Evolutionary conservation across 2,329 filamentous ascomycete genomes (phyloP), one percentile per base, ranked within the genome.

Genomic region (Macroventuria anomochaeta): DNA sequence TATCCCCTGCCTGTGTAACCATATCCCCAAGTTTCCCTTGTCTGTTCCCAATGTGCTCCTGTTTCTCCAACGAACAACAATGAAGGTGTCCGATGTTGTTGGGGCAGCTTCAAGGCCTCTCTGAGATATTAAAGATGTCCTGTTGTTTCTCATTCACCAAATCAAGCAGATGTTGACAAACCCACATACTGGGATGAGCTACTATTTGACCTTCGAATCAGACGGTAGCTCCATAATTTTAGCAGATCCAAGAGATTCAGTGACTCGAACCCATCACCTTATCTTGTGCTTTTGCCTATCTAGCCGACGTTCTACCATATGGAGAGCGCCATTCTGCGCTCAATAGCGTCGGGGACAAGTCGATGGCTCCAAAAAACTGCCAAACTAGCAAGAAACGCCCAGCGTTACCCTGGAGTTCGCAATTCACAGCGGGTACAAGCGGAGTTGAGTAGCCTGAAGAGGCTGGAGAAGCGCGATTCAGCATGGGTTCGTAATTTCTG

Each of bases 401-500:
- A 50, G 46, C 46, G 31, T 44, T 37, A 31, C 46, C 52, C 46
- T 49, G 39, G 34, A 41, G 40, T 37, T 44, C 18, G 40, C 41
- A 46, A 46, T 50, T 55, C 25, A 55, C 41, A 28, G 53, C 53
- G 53, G 53, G 52, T 23, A 42, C 46, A 41, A 28, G 52, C 46
- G 52, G 53, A 50, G 40, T n/a, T 29, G 31, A 7, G 53, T 50
- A 55, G 44, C 53, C 41, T 31, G 41, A 55, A 55, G 53, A 51
- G 53, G 52, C 36, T 55, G 52, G 52, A 21, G 31, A 6, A 36
- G 29, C 17, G 28, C 51, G 38, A 21, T 8, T 25, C 25, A 39
- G 29, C 20, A 18, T n/a, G 42, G 33, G 26, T 33, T 26, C 5
- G 13, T 7, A 11, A 5, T 18, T 7, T 26, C 20, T 55, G 46